These are phyloP conservation scores for Drechslerella dactyloides DNA, from an alignment of 2,329 filamentous ascomycete genomes.

Conservation along the genomic window DNA sequence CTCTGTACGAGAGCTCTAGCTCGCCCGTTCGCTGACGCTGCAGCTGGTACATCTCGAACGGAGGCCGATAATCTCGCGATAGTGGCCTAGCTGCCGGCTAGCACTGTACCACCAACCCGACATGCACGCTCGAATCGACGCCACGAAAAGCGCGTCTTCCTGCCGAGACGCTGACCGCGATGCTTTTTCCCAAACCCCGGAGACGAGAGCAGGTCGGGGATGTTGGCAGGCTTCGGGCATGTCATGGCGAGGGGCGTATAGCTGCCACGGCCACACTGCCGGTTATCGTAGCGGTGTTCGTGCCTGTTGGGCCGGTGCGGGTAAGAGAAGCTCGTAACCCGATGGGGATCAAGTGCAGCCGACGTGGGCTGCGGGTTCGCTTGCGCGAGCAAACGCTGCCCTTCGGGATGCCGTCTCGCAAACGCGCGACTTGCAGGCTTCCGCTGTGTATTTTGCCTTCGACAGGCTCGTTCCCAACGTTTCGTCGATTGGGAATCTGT, in stretches of 20 bases:
- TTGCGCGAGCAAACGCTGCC: constrained; percentile 2
- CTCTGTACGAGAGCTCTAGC: too few species aligned
- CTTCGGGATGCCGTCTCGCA: constrained; percentile 3
- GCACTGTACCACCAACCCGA: background rate
- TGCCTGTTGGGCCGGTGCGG: background rate
- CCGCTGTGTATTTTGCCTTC: too few species aligned
- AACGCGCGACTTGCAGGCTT: background rate
- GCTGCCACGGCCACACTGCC: background rate
- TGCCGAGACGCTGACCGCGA: background rate
- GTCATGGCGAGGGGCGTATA: background rate
- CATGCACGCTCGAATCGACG: background rate
- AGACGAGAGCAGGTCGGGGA: background rate
- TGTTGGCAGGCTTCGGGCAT: background rate
- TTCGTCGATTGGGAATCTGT: too few species aligned
- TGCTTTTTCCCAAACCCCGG: background rate
- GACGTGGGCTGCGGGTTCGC: background rate
- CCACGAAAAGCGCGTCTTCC: background rate
- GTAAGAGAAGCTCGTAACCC: background rate
- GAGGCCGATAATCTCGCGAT: background rate
- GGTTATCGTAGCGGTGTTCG: background rate
- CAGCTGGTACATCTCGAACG: too few species aligned
- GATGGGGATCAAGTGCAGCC: constrained; percentile 2
- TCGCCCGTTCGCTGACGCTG: too few species aligned
- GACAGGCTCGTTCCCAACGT: too few species aligned
- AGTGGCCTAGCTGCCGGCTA: background rate